Conservation (phyloP, 371 early-diverging fungal species). For the Actinomortierella ambigua region DNA sequence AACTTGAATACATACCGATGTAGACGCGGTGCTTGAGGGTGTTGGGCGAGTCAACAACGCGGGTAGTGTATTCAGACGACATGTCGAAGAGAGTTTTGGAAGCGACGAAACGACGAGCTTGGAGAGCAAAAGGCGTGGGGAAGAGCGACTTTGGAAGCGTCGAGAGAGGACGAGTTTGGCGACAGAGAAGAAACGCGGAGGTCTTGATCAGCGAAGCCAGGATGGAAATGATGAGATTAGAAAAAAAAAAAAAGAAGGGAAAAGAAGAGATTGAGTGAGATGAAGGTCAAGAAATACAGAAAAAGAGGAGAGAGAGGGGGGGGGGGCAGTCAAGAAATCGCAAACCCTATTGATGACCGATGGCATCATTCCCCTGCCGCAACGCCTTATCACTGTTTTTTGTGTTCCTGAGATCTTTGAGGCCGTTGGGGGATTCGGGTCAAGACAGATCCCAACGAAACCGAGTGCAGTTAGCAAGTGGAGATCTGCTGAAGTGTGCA, state of each 20-base stretch:
- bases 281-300: not conserved
- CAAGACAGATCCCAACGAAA: too few relatives aligned
- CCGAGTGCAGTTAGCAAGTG: not conserved
- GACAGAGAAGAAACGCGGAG: not conserved
- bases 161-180: not conserved
- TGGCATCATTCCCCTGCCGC: not conserved
- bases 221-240: not conserved
- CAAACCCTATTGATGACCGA: not conserved
- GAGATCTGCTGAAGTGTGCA: slow-evolving; percentile 25
- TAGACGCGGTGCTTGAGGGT: slow-evolving; percentile 87
- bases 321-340: not conserved
- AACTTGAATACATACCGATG: slow-evolving; percentile 69
- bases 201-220: slow-evolving; percentile 5
- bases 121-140: not conserved
- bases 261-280: not conserved
- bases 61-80: slow-evolving; percentile 72
- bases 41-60: slow-evolving; percentile 86
- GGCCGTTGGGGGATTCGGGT: too few relatives aligned
- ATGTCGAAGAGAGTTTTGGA: slow-evolving; percentile 9
- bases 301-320: not conserved
- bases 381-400: not conserved
- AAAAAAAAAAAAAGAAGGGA: slow-evolving; percentile 10
- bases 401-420: not conserved
- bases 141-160: slow-evolving; percentile 1
- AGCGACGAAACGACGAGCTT: slow-evolving; percentile 9